Conservation (phyloP, 192 early-diverging fungal species). For the Lunasporangiospora selenospora region DNA sequence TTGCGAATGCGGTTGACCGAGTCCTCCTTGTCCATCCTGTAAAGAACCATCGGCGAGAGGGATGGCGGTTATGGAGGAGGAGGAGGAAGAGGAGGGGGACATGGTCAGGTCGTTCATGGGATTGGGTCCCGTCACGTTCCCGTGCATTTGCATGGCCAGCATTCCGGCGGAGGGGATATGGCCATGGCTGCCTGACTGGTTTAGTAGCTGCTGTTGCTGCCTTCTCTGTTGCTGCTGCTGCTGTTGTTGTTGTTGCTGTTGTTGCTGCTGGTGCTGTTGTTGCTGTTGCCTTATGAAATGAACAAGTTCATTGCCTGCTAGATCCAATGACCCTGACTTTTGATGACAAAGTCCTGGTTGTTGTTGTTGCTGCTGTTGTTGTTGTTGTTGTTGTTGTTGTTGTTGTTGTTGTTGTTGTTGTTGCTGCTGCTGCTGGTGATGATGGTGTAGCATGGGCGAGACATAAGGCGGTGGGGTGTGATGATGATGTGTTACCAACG, state of each 20-base stretch:
- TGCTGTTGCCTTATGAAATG: slow-evolving; percentile 22
- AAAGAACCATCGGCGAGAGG: not conserved
- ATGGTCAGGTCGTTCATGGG: not conserved
- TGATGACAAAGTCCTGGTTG: slow-evolving; percentile 6
- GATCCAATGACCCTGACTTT: slow-evolving; percentile 28
- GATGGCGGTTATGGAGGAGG: not conserved
- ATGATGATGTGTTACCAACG: slow-evolving; percentile 36
- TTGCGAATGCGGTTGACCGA: not conserved
- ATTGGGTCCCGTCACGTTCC: not conserved
- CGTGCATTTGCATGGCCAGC: slow-evolving; percentile 16
- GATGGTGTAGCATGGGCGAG: slow-evolving; percentile 22
- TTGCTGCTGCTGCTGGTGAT: no score
- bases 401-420: no score
- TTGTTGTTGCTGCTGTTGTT: no score
- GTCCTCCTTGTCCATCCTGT: not conserved
- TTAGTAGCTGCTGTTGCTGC: slow-evolving; percentile 15
- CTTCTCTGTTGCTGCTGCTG: slow-evolving; percentile 16
- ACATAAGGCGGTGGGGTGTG: slow-evolving; percentile 36
- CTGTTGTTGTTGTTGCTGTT: slow-evolving; percentile 17
- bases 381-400: no score
- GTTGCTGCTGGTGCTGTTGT: slow-evolving; percentile 4
- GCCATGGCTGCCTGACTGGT: no score
- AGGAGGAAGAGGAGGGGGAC: not conserved
- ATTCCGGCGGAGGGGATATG: slow-evolving; percentile 22
- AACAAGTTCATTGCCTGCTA: not conserved